Evolutionary conservation across 2,329 filamentous ascomycete species (phyloP).

Genomic region (Xylaria sp.): DNA sequence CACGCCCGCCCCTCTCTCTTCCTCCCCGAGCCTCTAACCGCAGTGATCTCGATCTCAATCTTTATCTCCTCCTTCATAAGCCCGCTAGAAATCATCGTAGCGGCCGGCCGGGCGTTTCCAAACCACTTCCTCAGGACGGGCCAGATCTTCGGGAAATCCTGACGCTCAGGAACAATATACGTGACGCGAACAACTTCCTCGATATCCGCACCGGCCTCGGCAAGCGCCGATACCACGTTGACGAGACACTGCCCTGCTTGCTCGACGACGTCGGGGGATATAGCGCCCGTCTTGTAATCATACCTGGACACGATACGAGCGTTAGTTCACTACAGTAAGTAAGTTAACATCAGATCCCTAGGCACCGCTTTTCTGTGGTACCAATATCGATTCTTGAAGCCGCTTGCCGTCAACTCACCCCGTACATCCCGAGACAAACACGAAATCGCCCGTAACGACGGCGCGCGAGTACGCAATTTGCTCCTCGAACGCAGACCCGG

Average conservation of each 20-base stretch:
- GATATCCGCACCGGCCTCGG: slow-evolving; percentile 14
- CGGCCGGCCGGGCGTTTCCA: slow-evolving; percentile 20
- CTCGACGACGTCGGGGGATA: slow-evolving; percentile 25
- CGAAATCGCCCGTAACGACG: slow-evolving; percentile 24
- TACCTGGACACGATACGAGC: slow-evolving; percentile 10
- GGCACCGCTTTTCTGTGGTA: no score
- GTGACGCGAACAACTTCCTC: slow-evolving; percentile 28
- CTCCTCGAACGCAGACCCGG: slow-evolving; percentile 25
- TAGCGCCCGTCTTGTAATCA: slow-evolving; percentile 24
- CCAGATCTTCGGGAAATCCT: slow-evolving; percentile 21
- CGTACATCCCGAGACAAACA: slow-evolving; percentile 28
- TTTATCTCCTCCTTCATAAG: slow-evolving; percentile 28
- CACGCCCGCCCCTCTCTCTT: neutral
- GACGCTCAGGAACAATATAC: slow-evolving; percentile 24
- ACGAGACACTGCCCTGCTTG: slow-evolving; percentile 25
- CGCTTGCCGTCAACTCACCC: slow-evolving; percentile 13
- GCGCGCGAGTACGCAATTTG: slow-evolving; percentile 28
- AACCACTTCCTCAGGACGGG: slow-evolving; percentile 27
- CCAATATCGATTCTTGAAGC: no score
- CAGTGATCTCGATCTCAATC: slow-evolving; percentile 30
- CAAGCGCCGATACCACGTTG: slow-evolving; percentile 24
- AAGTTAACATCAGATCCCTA: no score
- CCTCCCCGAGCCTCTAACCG: slow-evolving; percentile 23
- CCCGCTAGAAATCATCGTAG: slow-evolving; percentile 26
- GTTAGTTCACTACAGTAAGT: neutral